Evolutionary conservation across 306 rosid genomes (phyloP), one percentile per base, ranked within the genome.

Genomic region (Glycine latifolia): DNA sequence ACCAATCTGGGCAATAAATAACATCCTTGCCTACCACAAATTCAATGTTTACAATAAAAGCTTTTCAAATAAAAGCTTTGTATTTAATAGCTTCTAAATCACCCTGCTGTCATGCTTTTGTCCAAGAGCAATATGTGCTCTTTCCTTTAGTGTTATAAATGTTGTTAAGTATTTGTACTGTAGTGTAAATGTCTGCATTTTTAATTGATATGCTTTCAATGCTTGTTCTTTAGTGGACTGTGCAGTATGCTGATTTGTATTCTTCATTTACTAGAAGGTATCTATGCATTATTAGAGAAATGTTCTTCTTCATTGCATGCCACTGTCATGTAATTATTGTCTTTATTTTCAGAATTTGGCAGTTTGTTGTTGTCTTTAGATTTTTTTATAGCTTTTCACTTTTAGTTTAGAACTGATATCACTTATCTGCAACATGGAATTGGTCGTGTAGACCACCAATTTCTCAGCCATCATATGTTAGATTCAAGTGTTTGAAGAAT

Each of bases 371-470:
- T n/a, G 6, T 59, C 8, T 20, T 20, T 20, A 59, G 50, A 54
- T 55, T 68, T 3, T 63, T 20, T 20, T 20, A n/a, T 62, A 68
- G 75, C 54, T 67, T 44, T 55, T 41, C 70, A 20, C 50, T n/a
- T 85, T 59, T 71, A 58, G 56, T 65, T 83, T 72, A 76, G 82
- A 73, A 67, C 67, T 61, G 56, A 39, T 58, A 55, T 53, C 73
- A 44, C 84, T 79, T 85, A 16, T 78, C 63, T 84, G 73, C 91
- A 89, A 94, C 91, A 87, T 44, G 89, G 84, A 82, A 69, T 79
- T 46, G 90, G 89, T 78, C 90, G 79, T 62, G 77, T 68, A 50
- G 88, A 91, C 26, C 80, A 78, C 43, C 84, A 89, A 12, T 85
- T 87, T 85, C 58, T 77, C 14, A 77, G 88, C 67, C 88, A 76